Percentiles rank a stretch among this genome's conserved stretches.
phyloP scores from a whole-genome alignment of 768 basidiomycete species.

The Tricholoma terreum region DNA sequence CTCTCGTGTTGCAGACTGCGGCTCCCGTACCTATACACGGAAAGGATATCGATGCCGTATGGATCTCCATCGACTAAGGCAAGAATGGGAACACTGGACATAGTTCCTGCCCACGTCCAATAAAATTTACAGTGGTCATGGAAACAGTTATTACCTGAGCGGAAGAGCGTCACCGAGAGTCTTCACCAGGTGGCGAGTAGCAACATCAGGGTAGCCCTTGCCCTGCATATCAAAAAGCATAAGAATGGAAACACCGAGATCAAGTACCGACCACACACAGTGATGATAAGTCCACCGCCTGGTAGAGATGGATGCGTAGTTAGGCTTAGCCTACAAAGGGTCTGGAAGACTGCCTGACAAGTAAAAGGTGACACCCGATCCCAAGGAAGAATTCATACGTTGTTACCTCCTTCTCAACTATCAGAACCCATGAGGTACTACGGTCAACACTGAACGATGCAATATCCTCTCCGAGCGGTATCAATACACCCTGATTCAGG shows the following conservation, averaged over 20 bases:
- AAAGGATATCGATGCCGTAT: conserved; percentile 88
- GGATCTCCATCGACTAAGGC: conserved; percentile 89
- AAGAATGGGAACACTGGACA: conserved; percentile 66
- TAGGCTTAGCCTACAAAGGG: conserved; percentile 61
- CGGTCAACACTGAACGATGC: conserved; percentile 52
- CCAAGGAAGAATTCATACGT: not conserved
- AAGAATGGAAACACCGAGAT: not conserved
- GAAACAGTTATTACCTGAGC: conserved; percentile 36
- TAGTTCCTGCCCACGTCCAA: not conserved
- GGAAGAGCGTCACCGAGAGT: conserved; percentile 68
- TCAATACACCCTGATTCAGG: conserved; percentile 58
- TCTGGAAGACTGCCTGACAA: conserved; percentile 88
- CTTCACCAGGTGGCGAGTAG: conserved; percentile 82
- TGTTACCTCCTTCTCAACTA: conserved; percentile 90
- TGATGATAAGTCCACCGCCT: conserved; percentile 73
- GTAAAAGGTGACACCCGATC: not conserved
- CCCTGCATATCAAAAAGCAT: conserved; percentile 51
- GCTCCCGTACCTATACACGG: conserved; percentile 85
- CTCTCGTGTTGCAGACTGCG: conserved; percentile 66
- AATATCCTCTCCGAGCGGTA: conserved; percentile 77
- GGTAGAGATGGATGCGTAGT: conserved; percentile 46
- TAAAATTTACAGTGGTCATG: conserved; percentile 1
- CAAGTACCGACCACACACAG: conserved; percentile 43
- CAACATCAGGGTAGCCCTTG: conserved; percentile 95
- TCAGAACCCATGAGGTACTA: conserved; percentile 69